Percentiles rank a stretch among this genome's conserved stretches.
Conservation (phyloP, 352 stramenopile genomes). For the Elongisporangium senticosum region DNA sequence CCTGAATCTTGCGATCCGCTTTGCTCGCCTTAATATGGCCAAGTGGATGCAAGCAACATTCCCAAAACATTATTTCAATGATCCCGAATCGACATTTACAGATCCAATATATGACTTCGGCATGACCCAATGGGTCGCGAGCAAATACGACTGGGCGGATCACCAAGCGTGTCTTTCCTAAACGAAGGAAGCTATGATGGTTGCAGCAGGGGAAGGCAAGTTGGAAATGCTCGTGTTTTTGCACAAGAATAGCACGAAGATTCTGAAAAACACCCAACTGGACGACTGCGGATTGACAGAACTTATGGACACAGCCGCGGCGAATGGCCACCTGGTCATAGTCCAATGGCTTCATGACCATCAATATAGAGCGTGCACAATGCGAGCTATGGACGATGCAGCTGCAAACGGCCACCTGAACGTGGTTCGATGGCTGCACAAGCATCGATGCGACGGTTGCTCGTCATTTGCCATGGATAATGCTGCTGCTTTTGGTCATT, state of each 20-base stretch:
- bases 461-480: slow-evolving; percentile 18
- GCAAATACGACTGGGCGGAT: too few relatives aligned
- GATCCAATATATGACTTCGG: too few relatives aligned
- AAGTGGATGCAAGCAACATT: too few relatives aligned
- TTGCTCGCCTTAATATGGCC: too few relatives aligned
- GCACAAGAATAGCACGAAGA: slow-evolving; percentile 24
- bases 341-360: slow-evolving; percentile 32
- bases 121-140: too few relatives aligned
- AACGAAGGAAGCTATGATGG: too few relatives aligned
- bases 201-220: slow-evolving; percentile 13
- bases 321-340: slow-evolving; percentile 23
- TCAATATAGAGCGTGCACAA: slow-evolving; percentile 26
- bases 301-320: slow-evolving; percentile 38
- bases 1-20: too few relatives aligned
- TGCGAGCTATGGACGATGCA: slow-evolving; percentile 13
- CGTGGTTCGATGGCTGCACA: slow-evolving; percentile 27
- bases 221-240: slow-evolving; percentile 41
- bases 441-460: slow-evolving; percentile 14
- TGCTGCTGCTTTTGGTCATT: slow-evolving; percentile 16
- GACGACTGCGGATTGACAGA: slow-evolving; percentile 19
- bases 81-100: too few relatives aligned
- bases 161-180: too few relatives aligned
- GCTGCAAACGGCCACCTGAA: slow-evolving; percentile 17
- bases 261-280: too few relatives aligned
- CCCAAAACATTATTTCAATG: too few relatives aligned